These are phyloP conservation scores for Paramecium primaurelia DNA, from an alignment of 73 alveolate genomes.

Conservation along the genomic window DNA sequence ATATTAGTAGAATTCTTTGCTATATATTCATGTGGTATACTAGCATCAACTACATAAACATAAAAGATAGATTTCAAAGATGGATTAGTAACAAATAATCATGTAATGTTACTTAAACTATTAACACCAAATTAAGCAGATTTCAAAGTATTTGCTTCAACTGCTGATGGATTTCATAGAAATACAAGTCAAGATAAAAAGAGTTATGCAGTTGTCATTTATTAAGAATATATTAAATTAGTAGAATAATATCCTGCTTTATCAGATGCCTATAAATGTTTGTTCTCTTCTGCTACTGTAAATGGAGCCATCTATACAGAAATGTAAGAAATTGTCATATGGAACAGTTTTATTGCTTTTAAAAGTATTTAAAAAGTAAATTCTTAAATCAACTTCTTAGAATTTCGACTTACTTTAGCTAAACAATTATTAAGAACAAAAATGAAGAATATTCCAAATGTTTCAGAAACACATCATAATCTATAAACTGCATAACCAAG, in stretches of 20 bases:
- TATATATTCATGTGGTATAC: background rate
- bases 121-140: background rate
- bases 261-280: background rate
- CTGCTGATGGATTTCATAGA: slow-evolving; percentile 41
- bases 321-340: background rate
- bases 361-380: background rate
- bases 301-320: background rate
- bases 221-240: background rate
- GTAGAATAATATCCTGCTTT: background rate
- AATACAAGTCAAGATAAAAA: background rate
- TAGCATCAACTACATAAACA: background rate
- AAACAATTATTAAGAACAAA: background rate
- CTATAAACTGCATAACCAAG: background rate
- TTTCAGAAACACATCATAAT: background rate
- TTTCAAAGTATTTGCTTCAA: background rate
- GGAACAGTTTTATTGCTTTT: slow-evolving; percentile 25
- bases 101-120: background rate
- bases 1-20: background rate
- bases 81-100: background rate
- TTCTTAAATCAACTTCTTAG: background rate
- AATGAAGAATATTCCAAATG: background rate
- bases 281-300: background rate
- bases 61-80: background rate
- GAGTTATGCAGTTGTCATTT: background rate
- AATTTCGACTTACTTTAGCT: background rate